Evolutionary conservation across 73 alveolate species (phyloP).

Genomic region (Halteria grandinella): DNA sequence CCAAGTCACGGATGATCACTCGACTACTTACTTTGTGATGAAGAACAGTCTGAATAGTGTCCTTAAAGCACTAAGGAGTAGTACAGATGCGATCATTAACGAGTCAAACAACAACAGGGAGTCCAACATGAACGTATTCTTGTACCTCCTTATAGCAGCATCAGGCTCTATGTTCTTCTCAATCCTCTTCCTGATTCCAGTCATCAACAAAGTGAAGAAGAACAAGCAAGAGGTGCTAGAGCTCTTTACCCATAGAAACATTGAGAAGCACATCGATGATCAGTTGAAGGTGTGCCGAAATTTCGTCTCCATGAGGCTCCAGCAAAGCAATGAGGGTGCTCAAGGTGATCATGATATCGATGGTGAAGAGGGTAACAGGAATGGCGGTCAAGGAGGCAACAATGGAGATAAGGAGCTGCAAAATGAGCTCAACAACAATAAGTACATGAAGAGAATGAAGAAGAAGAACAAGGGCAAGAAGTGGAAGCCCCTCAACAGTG

Average conservation of each 20-base stretch:
- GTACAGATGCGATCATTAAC: slow-evolving; percentile 42
- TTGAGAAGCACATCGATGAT: slow-evolving; percentile 56
- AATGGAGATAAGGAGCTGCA: slow-evolving; percentile 47
- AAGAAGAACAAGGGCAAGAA: slow-evolving; percentile 59
- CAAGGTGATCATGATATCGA: slow-evolving; percentile 54
- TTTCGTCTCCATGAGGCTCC: slow-evolving; percentile 15
- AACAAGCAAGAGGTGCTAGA: slow-evolving; percentile 55
- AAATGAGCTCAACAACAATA: slow-evolving; percentile 52
- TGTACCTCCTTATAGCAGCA: slow-evolving; percentile 48
- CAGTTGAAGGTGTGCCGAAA: slow-evolving; percentile 44
- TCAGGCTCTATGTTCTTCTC: slow-evolving; percentile 30
- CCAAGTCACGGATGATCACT: slow-evolving; percentile 22
- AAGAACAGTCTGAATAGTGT: slow-evolving; percentile 44
- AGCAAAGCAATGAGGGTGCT: slow-evolving; percentile 26
- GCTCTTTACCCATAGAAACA: slow-evolving; percentile 37
- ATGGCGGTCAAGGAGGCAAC: no score
- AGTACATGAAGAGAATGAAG: slow-evolving; percentile 39
- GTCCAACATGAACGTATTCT: slow-evolving; percentile 7
- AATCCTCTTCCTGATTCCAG: slow-evolving; percentile 50
- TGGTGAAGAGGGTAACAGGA: slow-evolving; percentile 29
- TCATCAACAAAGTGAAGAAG: slow-evolving; percentile 51
- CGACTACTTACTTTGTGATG: slow-evolving; percentile 24
- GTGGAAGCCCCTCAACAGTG: slow-evolving; percentile 44
- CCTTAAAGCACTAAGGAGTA: slow-evolving; percentile 21
- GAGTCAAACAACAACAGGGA: slow-evolving; percentile 21